A percentile compares a stretch with the other conserved stretches of the same genome.
phyloP scores from a whole-genome alignment of 2,329 filamentous ascomycete genomes.

The Botrytis pseudocinerea region DNA sequence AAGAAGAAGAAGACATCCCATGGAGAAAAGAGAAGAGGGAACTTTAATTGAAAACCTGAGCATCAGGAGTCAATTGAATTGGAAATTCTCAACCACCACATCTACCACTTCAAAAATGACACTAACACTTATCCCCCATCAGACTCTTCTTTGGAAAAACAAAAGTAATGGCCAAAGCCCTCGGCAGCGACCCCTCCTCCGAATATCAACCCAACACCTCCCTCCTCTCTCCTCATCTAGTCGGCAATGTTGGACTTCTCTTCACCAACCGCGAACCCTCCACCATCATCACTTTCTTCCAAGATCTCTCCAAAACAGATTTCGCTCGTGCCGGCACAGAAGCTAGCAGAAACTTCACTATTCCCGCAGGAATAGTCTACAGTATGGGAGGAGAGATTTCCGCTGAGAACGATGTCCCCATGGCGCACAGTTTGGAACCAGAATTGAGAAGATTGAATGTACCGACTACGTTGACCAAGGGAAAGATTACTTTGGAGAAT shows the following conservation, averaged over 20 bases:
- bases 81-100: not conserved
- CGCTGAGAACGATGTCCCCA: conserved; percentile 76
- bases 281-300: conserved; percentile 72
- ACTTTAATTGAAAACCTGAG: not conserved
- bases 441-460: conserved; percentile 86
- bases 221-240: conserved; percentile 66
- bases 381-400: conserved; percentile 78
- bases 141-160: conserved; percentile 99
- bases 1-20: not conserved
- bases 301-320: conserved; percentile 71
- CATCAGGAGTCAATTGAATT: not conserved
- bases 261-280: conserved; percentile 77
- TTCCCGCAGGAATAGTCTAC: conserved; percentile 83
- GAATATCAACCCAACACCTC: conserved; percentile 79
- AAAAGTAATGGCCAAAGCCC: conserved; percentile 96
- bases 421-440: conserved; percentile 87
- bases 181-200: conserved; percentile 75
- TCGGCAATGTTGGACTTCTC: conserved; percentile 83
- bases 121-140: not conserved
- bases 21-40: not conserved
- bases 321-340: conserved; percentile 84
- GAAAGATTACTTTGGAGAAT: conserved; percentile 72
- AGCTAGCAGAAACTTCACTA: conserved; percentile 72
- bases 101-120: not conserved
- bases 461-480: conserved; percentile 84